A percentile compares a stretch with the other conserved stretches of the same genome.
phyloP scores from a whole-genome alignment of 495 filamentous ascomycete species.

The Trichoderma reesei region DNA sequence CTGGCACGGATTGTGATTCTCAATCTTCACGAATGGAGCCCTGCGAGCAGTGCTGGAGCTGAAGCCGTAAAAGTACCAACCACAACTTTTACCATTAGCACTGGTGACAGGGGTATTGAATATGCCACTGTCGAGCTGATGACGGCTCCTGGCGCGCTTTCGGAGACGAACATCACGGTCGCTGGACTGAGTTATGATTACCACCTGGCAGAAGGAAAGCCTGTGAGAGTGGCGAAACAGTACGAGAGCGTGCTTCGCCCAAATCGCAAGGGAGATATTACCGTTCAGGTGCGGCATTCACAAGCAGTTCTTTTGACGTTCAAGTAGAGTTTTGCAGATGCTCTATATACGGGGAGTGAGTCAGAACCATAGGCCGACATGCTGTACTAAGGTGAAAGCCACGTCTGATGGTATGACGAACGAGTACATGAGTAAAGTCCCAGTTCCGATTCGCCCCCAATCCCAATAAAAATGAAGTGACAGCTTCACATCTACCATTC shows the following conservation, averaged over 20 bases:
- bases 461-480: no score
- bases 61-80: neutral
- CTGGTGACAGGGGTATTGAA: neutral
- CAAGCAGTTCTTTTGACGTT: constrained; percentile 1
- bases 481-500: no score
- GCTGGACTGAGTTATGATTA: constrained; percentile 6
- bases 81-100: neutral
- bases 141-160: neutral
- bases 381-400: no score
- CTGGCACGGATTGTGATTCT: neutral
- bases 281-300: neutral
- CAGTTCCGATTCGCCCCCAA: no score
- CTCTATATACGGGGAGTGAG: neutral
- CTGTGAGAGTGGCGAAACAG: neutral
- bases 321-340: neutral
- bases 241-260: neutral
- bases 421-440: no score
- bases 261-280: neutral
- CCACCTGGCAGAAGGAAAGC: neutral
- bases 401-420: no score
- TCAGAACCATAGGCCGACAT: neutral
- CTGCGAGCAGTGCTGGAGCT: neutral
- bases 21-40: constrained; percentile 1
- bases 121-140: constrained; percentile 2
- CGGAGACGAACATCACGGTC: neutral